Evolutionary conservation across 139 green algal species (phyloP), one percentile per base, ranked within the genome.

Genomic region (Yamagishiella unicocca): DNA sequence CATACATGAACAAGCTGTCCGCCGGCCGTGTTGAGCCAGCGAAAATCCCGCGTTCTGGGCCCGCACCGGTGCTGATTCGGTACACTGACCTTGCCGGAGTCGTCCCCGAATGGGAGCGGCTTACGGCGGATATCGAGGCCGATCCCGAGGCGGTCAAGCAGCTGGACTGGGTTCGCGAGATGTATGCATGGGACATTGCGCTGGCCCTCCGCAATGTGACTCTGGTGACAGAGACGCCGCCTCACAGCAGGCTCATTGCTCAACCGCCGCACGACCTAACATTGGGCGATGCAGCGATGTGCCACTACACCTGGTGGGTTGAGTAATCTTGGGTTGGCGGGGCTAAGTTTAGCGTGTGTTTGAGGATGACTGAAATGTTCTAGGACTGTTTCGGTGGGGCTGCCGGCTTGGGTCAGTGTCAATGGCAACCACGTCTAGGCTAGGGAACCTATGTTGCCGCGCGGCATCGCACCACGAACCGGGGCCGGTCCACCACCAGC

Each of bases 301-400:
- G 92, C 61, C 97, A 99, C 89, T 99, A 99, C 93, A 99, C 97
- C 0, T 98, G 96, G 96, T 95, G 93, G 2, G 87, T 74, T n/a
- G n/a, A n/a, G n/a, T n/a, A n/a, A n/a, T n/a, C n/a, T n/a, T n/a
- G n/a, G n/a, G n/a, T n/a, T n/a, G n/a, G n/a, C n/a, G n/a, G n/a
- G n/a, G n/a, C n/a, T n/a, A n/a, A n/a, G n/a, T n/a, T n/a, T n/a
- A n/a, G n/a, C n/a, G n/a, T n/a, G n/a, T n/a, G n/a, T n/a, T n/a
- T n/a, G n/a, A n/a, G n/a, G n/a, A n/a, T n/a, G n/a, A n/a, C n/a
- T n/a, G n/a, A n/a, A n/a, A n/a, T n/a, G n/a, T n/a, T n/a, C n/a
- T n/a, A n/a, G n/a, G n/a, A n/a, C n/a, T n/a, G n/a, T n/a, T n/a
- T n/a, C n/a, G n/a, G n/a, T n/a, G n/a, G n/a, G n/a, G n/a, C n/a